These are phyloP conservation scores for Penicillium janthinellum DNA, from an alignment of 2,329 filamentous ascomycete species.

Conservation along the genomic window DNA sequence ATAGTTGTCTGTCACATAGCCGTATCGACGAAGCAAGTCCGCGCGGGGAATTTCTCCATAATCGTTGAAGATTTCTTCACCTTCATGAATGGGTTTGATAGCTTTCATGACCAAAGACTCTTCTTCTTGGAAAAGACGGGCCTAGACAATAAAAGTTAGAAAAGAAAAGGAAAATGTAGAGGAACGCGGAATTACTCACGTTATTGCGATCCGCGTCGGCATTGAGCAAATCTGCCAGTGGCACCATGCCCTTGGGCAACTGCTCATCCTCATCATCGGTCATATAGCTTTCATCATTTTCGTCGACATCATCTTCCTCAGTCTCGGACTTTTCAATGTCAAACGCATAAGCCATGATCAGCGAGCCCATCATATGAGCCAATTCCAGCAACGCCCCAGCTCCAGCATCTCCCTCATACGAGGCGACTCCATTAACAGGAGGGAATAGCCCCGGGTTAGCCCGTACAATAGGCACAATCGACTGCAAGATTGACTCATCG, in stretches of 20 bases:
- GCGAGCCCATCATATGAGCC: constrained; percentile 80
- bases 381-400: constrained; percentile 54
- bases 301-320: constrained; percentile 58
- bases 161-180: not conserved
- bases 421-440: constrained; percentile 41
- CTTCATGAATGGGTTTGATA: constrained; percentile 66
- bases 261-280: constrained; percentile 68
- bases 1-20: constrained; percentile 81
- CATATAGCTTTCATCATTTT: constrained; percentile 50
- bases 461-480: constrained; percentile 56
- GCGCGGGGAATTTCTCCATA: constrained; percentile 82
- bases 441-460: constrained; percentile 47
- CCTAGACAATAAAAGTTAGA: constrained; percentile 35
- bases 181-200: constrained; percentile 46
- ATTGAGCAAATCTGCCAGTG: constrained; percentile 86
- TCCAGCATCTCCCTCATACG: constrained; percentile 42
- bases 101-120: constrained; percentile 69
- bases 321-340: constrained; percentile 67
- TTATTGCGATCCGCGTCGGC: constrained; percentile 83
- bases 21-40: constrained; percentile 80
- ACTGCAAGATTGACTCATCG: constrained; percentile 66
- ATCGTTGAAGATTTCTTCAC: constrained; percentile 83
- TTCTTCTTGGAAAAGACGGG: constrained; percentile 63
- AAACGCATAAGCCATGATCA: constrained; percentile 92
- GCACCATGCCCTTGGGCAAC: constrained; percentile 80